Conservation (phyloP, 1,284 basidiomycete genomes). For the Fomitiporia mediterranea region DNA sequence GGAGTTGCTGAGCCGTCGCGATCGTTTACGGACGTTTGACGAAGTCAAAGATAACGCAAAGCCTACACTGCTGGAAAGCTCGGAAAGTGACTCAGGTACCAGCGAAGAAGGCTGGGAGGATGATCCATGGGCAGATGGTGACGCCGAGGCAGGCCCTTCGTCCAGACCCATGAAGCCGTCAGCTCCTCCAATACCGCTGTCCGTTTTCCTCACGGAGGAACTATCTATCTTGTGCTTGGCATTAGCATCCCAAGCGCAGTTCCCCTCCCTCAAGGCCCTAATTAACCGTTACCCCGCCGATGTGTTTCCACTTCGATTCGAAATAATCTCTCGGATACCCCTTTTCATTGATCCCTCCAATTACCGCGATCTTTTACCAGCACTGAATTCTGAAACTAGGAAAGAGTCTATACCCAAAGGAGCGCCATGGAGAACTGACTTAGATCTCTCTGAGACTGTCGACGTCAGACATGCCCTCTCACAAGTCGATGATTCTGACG, state of each 20-base stretch:
- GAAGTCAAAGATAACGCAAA: constrained; percentile 45
- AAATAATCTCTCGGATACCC: constrained; percentile 70
- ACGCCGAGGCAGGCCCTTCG: constrained; percentile 22
- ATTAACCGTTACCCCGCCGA: constrained; percentile 48
- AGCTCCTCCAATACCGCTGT: constrained; percentile 45
- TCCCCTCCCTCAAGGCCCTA: constrained; percentile 55
- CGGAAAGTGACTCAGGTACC: constrained; percentile 28
- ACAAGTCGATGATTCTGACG: constrained; percentile 12
- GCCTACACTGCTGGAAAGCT: constrained; percentile 25
- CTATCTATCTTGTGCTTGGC: constrained; percentile 56
- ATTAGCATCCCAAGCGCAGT: constrained; percentile 59
- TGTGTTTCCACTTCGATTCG: constrained; percentile 68
- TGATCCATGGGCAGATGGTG: constrained; percentile 68
- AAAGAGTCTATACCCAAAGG: constrained; percentile 36
- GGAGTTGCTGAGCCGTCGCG: constrained; percentile 56
- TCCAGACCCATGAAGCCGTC: constrained; percentile 19
- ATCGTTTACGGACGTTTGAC: constrained; percentile 63
- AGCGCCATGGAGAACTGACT: constrained; percentile 43
- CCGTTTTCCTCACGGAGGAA: constrained; percentile 58
- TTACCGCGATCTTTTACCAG: constrained; percentile 62
- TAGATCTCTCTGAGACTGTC: constrained; percentile 53
- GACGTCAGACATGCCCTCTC: constrained; percentile 38
- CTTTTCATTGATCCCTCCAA: constrained; percentile 62
- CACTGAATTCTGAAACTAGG: constrained; percentile 43
- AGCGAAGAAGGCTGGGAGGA: constrained; percentile 67